phyloP scores from a whole-genome alignment of 805 yeast species.

The Isabelozyma rhagii region DNA sequence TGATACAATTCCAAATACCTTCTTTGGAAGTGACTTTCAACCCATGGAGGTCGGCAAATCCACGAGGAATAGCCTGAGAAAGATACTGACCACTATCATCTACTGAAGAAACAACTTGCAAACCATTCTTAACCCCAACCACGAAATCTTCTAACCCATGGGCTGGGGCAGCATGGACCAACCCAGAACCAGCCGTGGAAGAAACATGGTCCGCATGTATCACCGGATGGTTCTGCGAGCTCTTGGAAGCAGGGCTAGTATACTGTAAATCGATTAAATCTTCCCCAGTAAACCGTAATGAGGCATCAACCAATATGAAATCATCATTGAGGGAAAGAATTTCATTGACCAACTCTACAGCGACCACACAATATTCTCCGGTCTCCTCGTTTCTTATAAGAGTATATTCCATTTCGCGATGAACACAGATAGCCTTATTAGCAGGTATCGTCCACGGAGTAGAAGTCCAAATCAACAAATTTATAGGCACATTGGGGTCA shows the following conservation, averaged over 20 bases:
- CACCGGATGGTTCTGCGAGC: slow-evolving; percentile 49
- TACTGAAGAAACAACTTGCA: slow-evolving; percentile 73
- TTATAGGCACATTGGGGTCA: slow-evolving; percentile 4
- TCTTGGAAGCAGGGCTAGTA: slow-evolving; percentile 48
- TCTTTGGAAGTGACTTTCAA: slow-evolving; percentile 21
- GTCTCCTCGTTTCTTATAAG: slow-evolving; percentile 26
- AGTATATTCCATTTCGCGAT: slow-evolving; percentile 57
- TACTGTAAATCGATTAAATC: slow-evolving; percentile 39
- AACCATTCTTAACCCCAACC: slow-evolving; percentile 54
- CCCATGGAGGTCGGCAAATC: slow-evolving; percentile 48
- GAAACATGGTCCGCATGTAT: slow-evolving; percentile 82
- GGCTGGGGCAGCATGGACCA: slow-evolving; percentile 97
- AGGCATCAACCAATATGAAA: neutral
- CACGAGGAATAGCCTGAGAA: slow-evolving; percentile 47
- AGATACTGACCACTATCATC: slow-evolving; percentile 68
- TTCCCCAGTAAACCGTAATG: slow-evolving; percentile 16
- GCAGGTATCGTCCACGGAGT: slow-evolving; percentile 98
- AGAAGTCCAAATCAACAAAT: slow-evolving; percentile 86
- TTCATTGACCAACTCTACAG: slow-evolving; percentile 42
- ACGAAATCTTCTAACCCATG: slow-evolving; percentile 94
- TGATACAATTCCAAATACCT: slow-evolving; percentile 49
- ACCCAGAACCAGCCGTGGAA: slow-evolving; percentile 81
- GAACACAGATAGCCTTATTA: slow-evolving; percentile 77
- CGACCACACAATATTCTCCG: slow-evolving; percentile 55
- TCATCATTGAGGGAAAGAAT: slow-evolving; percentile 30